Conservation (phyloP, 2,329 filamentous ascomycete species). For the Fusarium sp. region DNA sequence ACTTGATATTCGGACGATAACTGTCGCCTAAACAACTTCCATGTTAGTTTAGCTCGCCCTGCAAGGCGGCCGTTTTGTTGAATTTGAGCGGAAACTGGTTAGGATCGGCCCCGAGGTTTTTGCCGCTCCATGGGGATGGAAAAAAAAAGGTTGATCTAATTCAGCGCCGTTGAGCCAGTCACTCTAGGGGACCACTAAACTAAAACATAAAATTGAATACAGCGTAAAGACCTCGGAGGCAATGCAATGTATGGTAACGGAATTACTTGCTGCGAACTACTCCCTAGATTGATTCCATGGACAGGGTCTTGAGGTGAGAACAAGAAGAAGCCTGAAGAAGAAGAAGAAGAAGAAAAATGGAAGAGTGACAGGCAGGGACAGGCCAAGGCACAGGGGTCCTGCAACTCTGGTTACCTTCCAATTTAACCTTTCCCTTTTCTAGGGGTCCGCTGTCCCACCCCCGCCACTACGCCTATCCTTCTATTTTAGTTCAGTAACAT, state of each 20-base stretch:
- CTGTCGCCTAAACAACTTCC: constrained; percentile 37
- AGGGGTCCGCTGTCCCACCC: constrained; percentile 48
- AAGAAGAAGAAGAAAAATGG: constrained; percentile 12
- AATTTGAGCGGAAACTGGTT: constrained; percentile 26
- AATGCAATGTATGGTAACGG: not conserved
- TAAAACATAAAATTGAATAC: constrained; percentile 5
- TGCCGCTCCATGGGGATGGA: constrained; percentile 3
- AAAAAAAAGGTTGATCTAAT: constrained; percentile 4
- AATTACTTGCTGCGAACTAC: constrained; percentile 5
- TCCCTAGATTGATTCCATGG: constrained; percentile 3
- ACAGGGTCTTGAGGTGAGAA: not conserved
- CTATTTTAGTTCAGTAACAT: constrained; percentile 38
- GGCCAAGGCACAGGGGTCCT: constrained; percentile 34
- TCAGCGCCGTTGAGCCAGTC: constrained; percentile 25
- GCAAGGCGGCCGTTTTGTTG: constrained; percentile 40
- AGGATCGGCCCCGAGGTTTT: constrained; percentile 20
- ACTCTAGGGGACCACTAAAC: constrained; percentile 1
- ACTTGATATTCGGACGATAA: constrained; percentile 8
- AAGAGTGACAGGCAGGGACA: constrained; percentile 32
- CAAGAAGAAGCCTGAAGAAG: not conserved
- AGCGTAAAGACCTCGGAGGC: not conserved
- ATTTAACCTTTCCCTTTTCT: constrained; percentile 19
- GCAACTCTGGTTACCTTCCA: constrained; percentile 10
- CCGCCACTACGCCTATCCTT: constrained; percentile 47
- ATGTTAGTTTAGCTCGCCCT: constrained; percentile 44